Base-by-base conservation (phyloP, 140 eudicot genomes). In the Flaveria floridana region DNA sequence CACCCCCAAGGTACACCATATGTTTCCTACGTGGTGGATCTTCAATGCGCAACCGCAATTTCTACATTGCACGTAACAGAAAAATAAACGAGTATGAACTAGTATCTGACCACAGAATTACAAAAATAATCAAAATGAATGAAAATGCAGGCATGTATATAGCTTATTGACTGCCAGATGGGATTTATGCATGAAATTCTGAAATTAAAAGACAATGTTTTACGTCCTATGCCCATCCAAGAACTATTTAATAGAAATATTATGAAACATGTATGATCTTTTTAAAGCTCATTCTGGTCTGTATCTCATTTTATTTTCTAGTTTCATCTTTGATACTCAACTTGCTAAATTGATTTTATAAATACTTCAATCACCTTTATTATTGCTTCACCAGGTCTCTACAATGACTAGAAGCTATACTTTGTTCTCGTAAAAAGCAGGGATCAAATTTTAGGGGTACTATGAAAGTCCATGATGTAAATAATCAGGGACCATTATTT, bases 1-100 rank as follows among this genome's bases (percentile, higher is more conserved):
- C 99, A 69, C 99, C 99, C 56, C 97, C 97, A 64, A 94, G 97
- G 84, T 94, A 94, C 83, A 94, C 99, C 99, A 94, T 94, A 76
- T 94, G 99, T 83, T 94, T 94, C 82, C 99, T 94, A 65, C 99
- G 84, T 16, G 99, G 99, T 9, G 99, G 99, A 83, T 94, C 99
- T 76, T 94, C 99, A 82, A 94, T 94, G 51, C 97, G 87, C 79
- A 90, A 80, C 70, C 99, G 83, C 69, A 94, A 78, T 85, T 94
- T 94, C 97, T 94, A 51, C 65, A 75, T 66, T 16, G 28, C 61
- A 42, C 63, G 74, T 50, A 63, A 63, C 61, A 75, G 8, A 21
- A 25, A 18, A 34, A 78, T 65, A 53, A 61, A 21, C 20, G 51
- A 66, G 53, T 28, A 2, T 50, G 67, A 26, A 39, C 16, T 71